Conservation (phyloP, 2,329 filamentous ascomycete genomes). For the Sporothrix schenckii region DNA sequence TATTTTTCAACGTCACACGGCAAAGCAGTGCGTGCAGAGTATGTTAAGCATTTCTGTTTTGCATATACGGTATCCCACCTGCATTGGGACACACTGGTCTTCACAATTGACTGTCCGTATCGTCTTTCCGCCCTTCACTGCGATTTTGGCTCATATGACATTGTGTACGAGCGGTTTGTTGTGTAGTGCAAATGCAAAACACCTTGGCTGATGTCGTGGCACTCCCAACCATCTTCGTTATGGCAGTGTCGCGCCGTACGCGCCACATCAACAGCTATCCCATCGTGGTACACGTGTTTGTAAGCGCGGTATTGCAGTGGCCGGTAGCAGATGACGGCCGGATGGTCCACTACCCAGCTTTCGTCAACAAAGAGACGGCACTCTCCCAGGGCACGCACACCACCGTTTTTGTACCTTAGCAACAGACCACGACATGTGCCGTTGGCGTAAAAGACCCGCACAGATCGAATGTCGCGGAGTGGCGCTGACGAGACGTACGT, state of each 20-base stretch:
- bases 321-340: constrained; percentile 7
- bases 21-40: constrained; percentile 25
- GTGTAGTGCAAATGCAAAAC: background rate
- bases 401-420: constrained; percentile 8
- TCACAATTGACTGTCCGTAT: constrained; percentile 6
- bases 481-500: constrained; percentile 17
- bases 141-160: background rate
- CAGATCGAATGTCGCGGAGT: background rate
- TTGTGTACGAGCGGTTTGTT: background rate
- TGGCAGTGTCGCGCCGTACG: no score
- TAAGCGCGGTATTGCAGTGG: background rate
- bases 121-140: background rate
- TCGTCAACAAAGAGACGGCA: constrained; percentile 20
- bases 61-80: background rate
- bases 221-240: background rate
- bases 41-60: constrained; percentile 19
- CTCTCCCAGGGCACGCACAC: constrained; percentile 14
- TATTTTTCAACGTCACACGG: constrained; percentile 25
- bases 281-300: background rate
- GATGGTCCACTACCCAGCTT: background rate
- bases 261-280: no score
- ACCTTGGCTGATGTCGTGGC: background rate
- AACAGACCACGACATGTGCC: background rate
- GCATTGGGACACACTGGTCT: background rate
- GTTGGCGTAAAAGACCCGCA: constrained; percentile 7